Conservation (phyloP, 2,329 filamentous ascomycete species). For the Calonectria pauciramosa region DNA sequence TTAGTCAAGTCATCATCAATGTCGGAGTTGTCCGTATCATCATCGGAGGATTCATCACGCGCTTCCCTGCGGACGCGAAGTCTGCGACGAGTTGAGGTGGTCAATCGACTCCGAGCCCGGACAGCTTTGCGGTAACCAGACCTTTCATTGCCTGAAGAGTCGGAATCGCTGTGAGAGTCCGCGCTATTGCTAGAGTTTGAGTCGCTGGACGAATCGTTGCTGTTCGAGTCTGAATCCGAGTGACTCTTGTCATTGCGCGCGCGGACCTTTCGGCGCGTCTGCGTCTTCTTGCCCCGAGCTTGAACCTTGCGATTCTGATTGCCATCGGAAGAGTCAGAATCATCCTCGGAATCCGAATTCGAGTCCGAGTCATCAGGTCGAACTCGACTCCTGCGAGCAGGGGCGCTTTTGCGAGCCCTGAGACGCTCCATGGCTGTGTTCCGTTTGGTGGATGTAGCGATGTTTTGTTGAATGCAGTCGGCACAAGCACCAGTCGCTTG, state of each 20-base stretch:
- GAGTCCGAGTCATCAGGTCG: not conserved
- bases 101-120: not conserved
- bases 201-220: not conserved
- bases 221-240: not conserved
- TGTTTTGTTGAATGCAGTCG: not conserved
- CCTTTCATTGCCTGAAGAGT: not conserved
- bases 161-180: not conserved
- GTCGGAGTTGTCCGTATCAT: not conserved
- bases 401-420: not conserved
- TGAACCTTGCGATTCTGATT: not conserved
- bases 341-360: not conserved
- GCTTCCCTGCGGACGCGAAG: not conserved
- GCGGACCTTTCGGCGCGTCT: not conserved
- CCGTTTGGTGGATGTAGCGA: not conserved
- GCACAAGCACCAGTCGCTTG: not conserved
- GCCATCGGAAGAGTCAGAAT: not conserved
- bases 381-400: not conserved
- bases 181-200: no score
- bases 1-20: not conserved
- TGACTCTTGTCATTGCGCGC: not conserved
- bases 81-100: not conserved
- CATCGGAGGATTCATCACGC: not conserved
- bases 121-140: not conserved
- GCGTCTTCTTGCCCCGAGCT: not conserved
- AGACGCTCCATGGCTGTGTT: not conserved